A percentile compares a stretch with the other conserved stretches of the same genome.
Conservation (phyloP, 73 alveolate species). For the Stentor coeruleus region DNA sequence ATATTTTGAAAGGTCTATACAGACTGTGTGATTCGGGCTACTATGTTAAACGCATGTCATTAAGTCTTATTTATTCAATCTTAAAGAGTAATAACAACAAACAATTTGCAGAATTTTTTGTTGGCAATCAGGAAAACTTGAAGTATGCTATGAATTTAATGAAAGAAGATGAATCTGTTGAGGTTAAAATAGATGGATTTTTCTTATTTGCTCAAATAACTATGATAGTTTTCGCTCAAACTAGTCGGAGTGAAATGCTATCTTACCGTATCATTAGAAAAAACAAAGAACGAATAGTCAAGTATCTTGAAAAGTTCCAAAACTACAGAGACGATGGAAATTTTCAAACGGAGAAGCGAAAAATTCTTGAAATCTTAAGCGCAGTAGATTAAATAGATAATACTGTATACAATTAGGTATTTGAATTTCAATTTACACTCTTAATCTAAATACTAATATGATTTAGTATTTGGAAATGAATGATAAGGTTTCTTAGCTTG, state of each 20-base stretch:
- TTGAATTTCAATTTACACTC: too few relatives aligned
- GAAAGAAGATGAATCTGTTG: background rate
- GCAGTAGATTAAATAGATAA: too few relatives aligned
- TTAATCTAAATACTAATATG: too few relatives aligned
- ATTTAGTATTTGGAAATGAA: too few relatives aligned
- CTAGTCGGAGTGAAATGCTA: background rate
- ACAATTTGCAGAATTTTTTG: background rate
- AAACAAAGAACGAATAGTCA: conserved; percentile 1
- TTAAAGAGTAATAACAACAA: background rate
- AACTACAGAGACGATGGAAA: background rate
- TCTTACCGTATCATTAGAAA: background rate
- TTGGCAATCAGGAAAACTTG: background rate
- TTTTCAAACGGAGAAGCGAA: background rate
- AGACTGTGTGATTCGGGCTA: background rate
- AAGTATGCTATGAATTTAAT: background rate
- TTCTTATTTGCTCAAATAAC: background rate
- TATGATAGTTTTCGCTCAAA: background rate
- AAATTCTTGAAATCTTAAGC: background rate
- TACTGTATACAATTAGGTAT: too few relatives aligned
- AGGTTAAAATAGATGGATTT: conserved; percentile 8
- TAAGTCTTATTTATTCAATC: background rate
- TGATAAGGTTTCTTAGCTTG: too few relatives aligned
- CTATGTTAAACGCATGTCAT: background rate
- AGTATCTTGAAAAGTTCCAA: conserved; percentile 2
- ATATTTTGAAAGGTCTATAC: background rate